These are phyloP conservation scores for Pulveroboletus sp. DNA, from an alignment of 1,284 basidiomycete species.

Conservation along the genomic window DNA sequence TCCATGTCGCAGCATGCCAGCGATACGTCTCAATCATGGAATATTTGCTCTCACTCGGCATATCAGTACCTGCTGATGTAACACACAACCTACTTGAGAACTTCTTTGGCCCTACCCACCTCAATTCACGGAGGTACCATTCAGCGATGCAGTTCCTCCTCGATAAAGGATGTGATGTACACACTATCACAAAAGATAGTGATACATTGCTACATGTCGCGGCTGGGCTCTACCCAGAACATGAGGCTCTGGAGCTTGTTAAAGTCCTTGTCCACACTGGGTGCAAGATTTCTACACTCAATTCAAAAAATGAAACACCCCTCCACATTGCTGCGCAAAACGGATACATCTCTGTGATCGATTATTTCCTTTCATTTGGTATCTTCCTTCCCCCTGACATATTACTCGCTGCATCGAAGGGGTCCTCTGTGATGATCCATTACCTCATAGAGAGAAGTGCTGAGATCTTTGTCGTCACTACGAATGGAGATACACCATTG, in stretches of 20 bases:
- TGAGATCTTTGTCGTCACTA: neutral
- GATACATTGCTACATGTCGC: slow-evolving; percentile 13
- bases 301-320: neutral
- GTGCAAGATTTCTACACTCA: neutral
- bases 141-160: neutral
- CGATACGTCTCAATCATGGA: slow-evolving; percentile 1
- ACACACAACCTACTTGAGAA: neutral
- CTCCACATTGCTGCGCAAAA: slow-evolving; percentile 1
- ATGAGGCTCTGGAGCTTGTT: neutral
- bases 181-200: neutral
- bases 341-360: neutral
- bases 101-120: too few relatives aligned
- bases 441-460: slow-evolving; percentile 1
- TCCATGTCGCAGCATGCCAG: neutral
- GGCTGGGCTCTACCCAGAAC: neutral
- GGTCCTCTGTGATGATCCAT: neutral
- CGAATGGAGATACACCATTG: neutral
- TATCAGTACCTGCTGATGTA: neutral
- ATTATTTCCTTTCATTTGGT: slow-evolving; percentile 4
- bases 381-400: neutral
- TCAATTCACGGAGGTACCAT: too few relatives aligned
- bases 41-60: slow-evolving; percentile 5
- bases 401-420: slow-evolving; percentile 2
- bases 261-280: slow-evolving; percentile 1
- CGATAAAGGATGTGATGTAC: slow-evolving; percentile 2